Evolutionary conservation across 208 protist species (phyloP), one percentile per base, ranked within the genome.

Genomic region (Leishmania mexicana): DNA sequence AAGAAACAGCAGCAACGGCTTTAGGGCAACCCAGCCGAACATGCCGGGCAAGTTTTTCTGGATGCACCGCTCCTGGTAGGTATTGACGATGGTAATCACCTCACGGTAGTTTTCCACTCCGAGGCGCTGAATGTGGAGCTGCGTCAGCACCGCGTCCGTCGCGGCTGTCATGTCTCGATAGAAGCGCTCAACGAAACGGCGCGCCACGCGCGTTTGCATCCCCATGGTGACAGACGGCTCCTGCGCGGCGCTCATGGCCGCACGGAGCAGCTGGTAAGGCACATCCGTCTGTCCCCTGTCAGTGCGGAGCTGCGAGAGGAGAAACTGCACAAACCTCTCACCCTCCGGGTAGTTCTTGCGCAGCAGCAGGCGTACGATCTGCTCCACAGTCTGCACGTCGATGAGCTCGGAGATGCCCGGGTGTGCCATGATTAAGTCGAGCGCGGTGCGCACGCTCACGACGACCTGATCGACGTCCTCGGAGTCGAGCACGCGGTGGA

Each of bases 21-120:
- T 91, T 54, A 93, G 19, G 1, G 86, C 92, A 11, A 96, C 83
- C 94, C 94, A 97, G 79, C 89, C 90, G 81, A 96, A 95, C 81
- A 97, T 95, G 53, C 93, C 94, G 28, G 88, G 93, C 76, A 92
- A 80, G 53, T 90, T 85, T 49, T 86, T 83, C 80, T 88, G 78
- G 15, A 94, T 87, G 72, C 89, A 96, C 15, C 89, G 84, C 60
- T 71, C 74, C 71, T 96, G 92, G 76, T 97, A 97, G 11, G 79
- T 81, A 71, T 93, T 93, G 58, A 95, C 89, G 47, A 87, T 81
- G 17, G 86, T 81, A 58, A 96, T 94, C 47, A 97, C 94, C 74
- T 93, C 86, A 40, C 78, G 77, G 58, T 91, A 87, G 40, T 90
- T 53, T 45, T 95, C 89, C 28, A 95, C 88, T 31, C 92, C 94